Evolutionary conservation across 2,329 filamentous ascomycete species (phyloP), one percentile per base, ranked within the genome.

Genomic region (Ophiocordyceps robertsii): DNA sequence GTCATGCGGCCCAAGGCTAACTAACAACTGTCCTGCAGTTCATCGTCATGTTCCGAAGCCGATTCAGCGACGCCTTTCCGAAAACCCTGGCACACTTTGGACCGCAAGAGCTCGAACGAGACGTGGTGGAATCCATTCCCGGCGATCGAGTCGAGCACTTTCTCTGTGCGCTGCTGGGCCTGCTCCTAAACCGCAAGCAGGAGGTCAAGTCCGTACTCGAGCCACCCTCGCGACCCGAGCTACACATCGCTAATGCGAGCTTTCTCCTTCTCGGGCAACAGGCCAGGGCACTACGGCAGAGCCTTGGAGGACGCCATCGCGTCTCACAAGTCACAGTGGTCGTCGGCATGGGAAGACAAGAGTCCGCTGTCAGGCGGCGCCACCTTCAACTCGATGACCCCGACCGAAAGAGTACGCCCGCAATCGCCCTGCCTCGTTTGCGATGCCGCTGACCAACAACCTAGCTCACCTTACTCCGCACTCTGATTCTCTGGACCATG

Each of bases 161-260:
- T 45, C 71, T 98, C 24, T 98, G 93, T 69, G 88, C 88, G 48
- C 66, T 98, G 50, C 70, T 98, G 37, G 82, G 84, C 29, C 70
- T 98, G 53, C 77, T 95, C 43, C 72, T 98, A 56, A 98, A 98
- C 64, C 82, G 92, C 62, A 96, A 98, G 71, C 95, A 98, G 61
- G 89, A 95, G 66, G 85, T 96, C 59, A 95, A 98, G 92, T 96
- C 77, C 24, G 41, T 30, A 42, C 6, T 17, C 33, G 9, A 16
- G 14, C 33, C 6, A 27, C 24, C n/a, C 31, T 32, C 12, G 31
- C n/a, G 31, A 13, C 31, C 6, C 12, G 12, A 33, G 6, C 24
- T 8, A 30, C 12, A 17, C 12, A 13, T 40, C 8, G 29, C 24
- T 27, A 19, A 7, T 11, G 3, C 27, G 6, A n/a, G 19, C 24